A percentile compares a stretch with the other conserved stretches of the same genome.
Conservation (phyloP, 306 rosid species). For the Myrica gale region DNA sequence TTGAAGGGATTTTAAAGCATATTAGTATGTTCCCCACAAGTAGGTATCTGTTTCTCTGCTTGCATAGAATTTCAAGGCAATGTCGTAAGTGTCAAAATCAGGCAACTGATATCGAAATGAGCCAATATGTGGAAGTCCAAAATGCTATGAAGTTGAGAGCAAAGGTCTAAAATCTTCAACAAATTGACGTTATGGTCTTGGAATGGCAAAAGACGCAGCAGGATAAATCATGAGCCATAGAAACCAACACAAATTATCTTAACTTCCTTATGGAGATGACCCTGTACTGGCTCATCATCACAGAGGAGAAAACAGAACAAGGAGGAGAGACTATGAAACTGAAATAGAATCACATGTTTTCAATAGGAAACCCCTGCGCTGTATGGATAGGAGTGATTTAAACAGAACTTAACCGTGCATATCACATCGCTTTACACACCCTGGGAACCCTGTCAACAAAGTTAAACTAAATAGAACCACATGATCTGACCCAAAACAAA, state of each 20-base stretch:
- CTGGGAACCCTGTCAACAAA: background rate
- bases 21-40: too few relatives aligned
- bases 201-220: background rate
- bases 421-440: background rate
- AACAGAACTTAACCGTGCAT: background rate
- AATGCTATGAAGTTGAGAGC: too few relatives aligned
- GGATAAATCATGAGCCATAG: background rate
- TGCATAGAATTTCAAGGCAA: too few relatives aligned
- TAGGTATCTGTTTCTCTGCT: too few relatives aligned
- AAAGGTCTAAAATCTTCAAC: background rate
- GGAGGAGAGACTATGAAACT: background rate
- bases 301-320: background rate
- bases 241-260: too few relatives aligned
- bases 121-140: background rate
- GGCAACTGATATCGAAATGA: background rate
- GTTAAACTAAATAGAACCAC: background rate
- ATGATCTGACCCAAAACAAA: background rate
- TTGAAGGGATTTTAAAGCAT: too few relatives aligned
- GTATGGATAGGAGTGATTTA: background rate
- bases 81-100: too few relatives aligned
- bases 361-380: background rate
- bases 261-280: background rate
- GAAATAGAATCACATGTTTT: background rate
- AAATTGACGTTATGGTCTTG: background rate
- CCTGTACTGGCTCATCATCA: background rate